These are phyloP conservation scores for Aspergillus campestris DNA, from an alignment of 495 filamentous ascomycete genomes.

Conservation along the genomic window DNA sequence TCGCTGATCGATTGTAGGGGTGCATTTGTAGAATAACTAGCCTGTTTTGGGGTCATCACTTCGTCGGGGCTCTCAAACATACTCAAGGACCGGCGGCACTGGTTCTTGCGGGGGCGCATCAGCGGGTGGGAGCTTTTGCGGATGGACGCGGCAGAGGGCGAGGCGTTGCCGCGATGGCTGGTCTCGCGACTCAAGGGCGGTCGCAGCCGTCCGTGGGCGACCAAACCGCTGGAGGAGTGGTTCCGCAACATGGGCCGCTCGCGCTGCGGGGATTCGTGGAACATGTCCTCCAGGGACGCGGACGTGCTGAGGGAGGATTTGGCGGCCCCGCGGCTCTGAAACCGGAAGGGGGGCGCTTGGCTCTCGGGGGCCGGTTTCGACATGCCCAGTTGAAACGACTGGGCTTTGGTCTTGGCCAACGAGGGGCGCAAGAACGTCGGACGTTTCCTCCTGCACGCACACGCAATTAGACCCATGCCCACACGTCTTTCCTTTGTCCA, in stretches of 20 bases:
- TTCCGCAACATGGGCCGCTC: conserved; percentile 40
- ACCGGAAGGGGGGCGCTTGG: conserved; percentile 66
- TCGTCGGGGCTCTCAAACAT: conserved; percentile 95
- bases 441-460: conserved; percentile 25
- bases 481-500: not conserved
- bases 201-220: conserved; percentile 50
- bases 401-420: conserved; percentile 34
- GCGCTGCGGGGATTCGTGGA: conserved; percentile 67
- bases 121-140: conserved; percentile 64
- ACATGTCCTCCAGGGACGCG: conserved; percentile 69
- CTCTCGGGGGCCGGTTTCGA: conserved; percentile 39
- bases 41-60: conserved; percentile 64
- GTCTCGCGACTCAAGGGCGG: conserved; percentile 45
- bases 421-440: conserved; percentile 35
- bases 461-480: conserved; percentile 17
- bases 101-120: conserved; percentile 66
- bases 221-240: conserved; percentile 22
- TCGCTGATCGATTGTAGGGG: conserved; percentile 68
- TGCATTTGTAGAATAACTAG: conserved; percentile 41
- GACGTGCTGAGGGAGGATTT: conserved; percentile 46
- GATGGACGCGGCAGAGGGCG: conserved; percentile 59
- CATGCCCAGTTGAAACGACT: conserved; percentile 34
- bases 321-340: conserved; percentile 49
- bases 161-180: conserved; percentile 54
- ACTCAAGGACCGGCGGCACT: conserved; percentile 83